Percentiles rank a stretch among this genome's conserved stretches.
phyloP scores from a whole-genome alignment of 192 early-diverging fungal species.

The Mycoemilia scoparia region DNA sequence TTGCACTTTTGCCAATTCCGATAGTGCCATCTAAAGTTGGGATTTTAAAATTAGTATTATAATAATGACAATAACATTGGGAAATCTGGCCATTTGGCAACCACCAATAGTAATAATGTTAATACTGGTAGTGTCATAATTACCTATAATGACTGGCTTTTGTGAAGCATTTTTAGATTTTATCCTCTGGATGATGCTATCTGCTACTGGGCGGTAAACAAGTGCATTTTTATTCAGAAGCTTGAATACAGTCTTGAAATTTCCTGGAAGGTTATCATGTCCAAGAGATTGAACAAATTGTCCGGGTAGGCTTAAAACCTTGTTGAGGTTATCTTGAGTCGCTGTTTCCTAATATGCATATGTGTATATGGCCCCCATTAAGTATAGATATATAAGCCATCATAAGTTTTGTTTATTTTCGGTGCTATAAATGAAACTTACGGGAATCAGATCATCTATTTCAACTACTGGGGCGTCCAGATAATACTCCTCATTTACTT shows the following conservation, averaged over 20 bases:
- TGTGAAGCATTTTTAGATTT: constrained; percentile 2
- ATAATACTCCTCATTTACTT: constrained; percentile 20
- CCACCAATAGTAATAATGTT: no score
- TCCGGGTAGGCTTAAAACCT: constrained; percentile 9
- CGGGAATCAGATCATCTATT: constrained; percentile 4
- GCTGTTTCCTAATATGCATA: constrained; percentile 11
- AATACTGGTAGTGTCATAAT: no score
- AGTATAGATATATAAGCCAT: no score
- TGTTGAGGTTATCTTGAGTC: constrained; percentile 4
- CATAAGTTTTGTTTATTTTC: no score
- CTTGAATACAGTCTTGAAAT: constrained; percentile 15
- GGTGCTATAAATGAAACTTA: no score
- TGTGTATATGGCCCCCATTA: no score
- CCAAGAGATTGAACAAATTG: constrained; percentile 12
- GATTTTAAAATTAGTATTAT: no score
- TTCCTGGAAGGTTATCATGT: constrained; percentile 10
- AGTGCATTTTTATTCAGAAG: constrained; percentile 21
- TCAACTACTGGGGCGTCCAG: neutral
- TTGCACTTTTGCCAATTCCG: constrained; percentile 25
- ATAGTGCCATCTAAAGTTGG: constrained; percentile 16
- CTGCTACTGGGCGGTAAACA: constrained; percentile 17
- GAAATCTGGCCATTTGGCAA: no score
- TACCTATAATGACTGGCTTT: constrained; percentile 7
- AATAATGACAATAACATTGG: no score
- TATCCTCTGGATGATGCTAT: constrained; percentile 11